Conservation (phyloP, 805 yeast species). For the Nadsonia fulvescens region DNA sequence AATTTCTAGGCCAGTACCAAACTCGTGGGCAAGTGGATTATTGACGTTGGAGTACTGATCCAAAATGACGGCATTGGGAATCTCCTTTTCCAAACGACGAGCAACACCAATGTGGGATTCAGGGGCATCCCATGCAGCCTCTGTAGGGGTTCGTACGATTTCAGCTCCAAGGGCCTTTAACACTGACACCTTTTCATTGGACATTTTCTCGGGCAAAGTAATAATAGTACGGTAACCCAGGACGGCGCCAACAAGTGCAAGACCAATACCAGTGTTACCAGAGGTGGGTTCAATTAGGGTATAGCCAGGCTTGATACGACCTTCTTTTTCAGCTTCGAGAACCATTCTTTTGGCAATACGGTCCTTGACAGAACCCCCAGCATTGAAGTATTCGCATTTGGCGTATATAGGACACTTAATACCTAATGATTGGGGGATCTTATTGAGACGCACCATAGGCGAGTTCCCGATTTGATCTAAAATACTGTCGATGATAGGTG, state of each 20-base stretch:
- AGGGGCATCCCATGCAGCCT: conserved; percentile 85
- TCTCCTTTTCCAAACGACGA: conserved; percentile 57
- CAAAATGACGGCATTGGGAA: conserved; percentile 67
- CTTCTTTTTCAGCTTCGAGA: conserved; percentile 63
- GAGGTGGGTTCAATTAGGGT: conserved; percentile 81
- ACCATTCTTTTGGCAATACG: conserved; percentile 79
- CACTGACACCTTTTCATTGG: conserved; percentile 76
- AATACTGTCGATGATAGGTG: conserved; percentile 32
- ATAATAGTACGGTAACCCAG: conserved; percentile 75
- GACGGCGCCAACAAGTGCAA: conserved; percentile 75
- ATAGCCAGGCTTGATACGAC: conserved; percentile 67
- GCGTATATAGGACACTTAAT: conserved; percentile 47
- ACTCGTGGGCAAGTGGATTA: conserved; percentile 72
- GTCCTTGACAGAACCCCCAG: conserved; percentile 83
- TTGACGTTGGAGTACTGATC: conserved; percentile 68
- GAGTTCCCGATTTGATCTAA: conserved; percentile 75
- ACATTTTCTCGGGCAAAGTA: conserved; percentile 83
- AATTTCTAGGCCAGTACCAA: conserved; percentile 71
- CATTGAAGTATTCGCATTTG: conserved; percentile 67
- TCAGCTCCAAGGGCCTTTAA: conserved; percentile 82
- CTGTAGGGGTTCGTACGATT: conserved; percentile 79
- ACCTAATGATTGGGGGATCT: conserved; percentile 58
- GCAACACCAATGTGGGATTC: conserved; percentile 87
- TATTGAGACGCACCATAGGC: conserved; percentile 57
- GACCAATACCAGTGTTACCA: conserved; percentile 83